Evolutionary conservation across 2,329 filamentous ascomycete genomes (phyloP).

Genomic region (Phaeomoniella chlamydospora): DNA sequence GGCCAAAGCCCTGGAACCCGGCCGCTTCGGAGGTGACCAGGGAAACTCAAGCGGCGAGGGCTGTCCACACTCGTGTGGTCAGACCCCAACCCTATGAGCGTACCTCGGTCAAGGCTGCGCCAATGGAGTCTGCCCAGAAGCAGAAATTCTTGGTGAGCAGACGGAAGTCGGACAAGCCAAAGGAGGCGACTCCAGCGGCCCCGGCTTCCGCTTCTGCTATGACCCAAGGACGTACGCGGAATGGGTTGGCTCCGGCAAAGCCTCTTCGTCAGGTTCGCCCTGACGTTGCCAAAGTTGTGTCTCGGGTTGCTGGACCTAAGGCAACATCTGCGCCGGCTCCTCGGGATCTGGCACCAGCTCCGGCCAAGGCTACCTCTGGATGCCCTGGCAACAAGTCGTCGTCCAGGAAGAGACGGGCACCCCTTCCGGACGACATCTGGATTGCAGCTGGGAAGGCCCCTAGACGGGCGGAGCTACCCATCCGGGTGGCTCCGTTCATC

Average conservation of each 20-base stretch:
- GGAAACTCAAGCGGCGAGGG: neutral
- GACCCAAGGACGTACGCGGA: too few relatives aligned
- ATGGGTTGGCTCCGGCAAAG: too few relatives aligned
- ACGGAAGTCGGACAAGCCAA: too few relatives aligned
- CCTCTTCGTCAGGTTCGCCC: too few relatives aligned
- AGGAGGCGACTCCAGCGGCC: neutral
- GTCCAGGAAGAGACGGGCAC: too few relatives aligned
- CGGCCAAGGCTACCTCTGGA: too few relatives aligned
- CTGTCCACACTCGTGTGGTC: neutral
- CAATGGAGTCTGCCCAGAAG: neutral
- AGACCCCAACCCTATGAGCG: neutral
- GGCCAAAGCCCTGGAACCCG: neutral
- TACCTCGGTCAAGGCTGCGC: neutral
- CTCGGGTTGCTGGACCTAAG: too few relatives aligned
- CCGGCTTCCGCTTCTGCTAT: too few relatives aligned
- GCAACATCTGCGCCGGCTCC: too few relatives aligned
- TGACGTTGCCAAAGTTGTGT: too few relatives aligned
- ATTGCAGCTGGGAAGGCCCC: neutral
- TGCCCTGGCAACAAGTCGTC: too few relatives aligned
- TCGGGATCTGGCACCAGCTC: too few relatives aligned
- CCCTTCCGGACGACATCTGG: neutral
- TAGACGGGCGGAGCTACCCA: neutral
- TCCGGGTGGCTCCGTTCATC: neutral
- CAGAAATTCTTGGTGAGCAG: neutral
- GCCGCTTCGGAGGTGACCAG: neutral